Percentiles rank a stretch among this genome's conserved stretches.
Conservation (phyloP, 1,139 yeast genomes). For the Groenewaldozyma sp. region DNA sequence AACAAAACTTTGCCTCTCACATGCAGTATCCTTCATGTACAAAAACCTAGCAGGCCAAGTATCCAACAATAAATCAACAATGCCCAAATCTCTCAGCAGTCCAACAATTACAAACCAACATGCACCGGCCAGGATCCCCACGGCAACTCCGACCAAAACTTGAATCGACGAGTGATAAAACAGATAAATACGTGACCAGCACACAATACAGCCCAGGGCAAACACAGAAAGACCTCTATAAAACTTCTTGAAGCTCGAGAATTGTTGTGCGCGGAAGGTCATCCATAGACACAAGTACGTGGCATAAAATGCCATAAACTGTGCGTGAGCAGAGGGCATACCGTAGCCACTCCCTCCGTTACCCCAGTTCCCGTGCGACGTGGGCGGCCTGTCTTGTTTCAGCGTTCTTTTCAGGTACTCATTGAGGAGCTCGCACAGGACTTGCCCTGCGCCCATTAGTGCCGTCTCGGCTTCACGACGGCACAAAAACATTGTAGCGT, state of each 20-base stretch:
- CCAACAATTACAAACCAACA: constrained; percentile 47
- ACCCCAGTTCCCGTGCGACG: constrained; percentile 23
- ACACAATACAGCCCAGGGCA: constrained; percentile 41
- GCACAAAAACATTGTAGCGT: constrained; percentile 72
- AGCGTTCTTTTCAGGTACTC: constrained; percentile 54
- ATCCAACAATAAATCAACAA: constrained; percentile 27
- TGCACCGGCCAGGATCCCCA: constrained; percentile 55
- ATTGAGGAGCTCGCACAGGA: constrained; percentile 65
- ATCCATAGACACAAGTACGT: constrained; percentile 51
- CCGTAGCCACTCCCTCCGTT: constrained; percentile 58
- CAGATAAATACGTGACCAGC: constrained; percentile 68
- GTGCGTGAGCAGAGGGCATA: constrained; percentile 97
- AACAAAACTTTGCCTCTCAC: constrained; percentile 26
- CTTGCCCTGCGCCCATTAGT: constrained; percentile 77
- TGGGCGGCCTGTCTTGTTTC: constrained; percentile 76
- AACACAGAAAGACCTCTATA: constrained; percentile 20
- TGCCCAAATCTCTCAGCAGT: constrained; percentile 31
- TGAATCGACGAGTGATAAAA: constrained; percentile 68
- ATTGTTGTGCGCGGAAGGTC: constrained; percentile 34
- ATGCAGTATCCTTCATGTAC: constrained; percentile 31
- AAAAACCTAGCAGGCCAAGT: constrained; percentile 27
- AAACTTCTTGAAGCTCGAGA: constrained; percentile 24
- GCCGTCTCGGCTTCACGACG: constrained; percentile 84
- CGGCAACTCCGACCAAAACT: constrained; percentile 58
- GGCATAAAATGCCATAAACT: constrained; percentile 82